Conservation (phyloP, 768 basidiomycete genomes). For the Podaxis pistillaris region DNA sequence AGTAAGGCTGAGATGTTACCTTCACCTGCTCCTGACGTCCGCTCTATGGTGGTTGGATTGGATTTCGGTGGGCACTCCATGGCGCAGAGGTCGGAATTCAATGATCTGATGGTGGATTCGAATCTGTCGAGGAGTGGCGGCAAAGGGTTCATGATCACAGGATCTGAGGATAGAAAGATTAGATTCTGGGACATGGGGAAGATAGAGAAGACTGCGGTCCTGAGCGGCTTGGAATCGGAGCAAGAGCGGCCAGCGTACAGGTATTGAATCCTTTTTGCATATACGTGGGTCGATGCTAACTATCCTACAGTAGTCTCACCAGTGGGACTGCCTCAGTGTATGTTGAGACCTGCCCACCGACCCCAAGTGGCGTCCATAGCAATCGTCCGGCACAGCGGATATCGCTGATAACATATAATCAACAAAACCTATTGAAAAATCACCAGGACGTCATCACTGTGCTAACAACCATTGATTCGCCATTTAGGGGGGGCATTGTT, state of each 20-base stretch:
- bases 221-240: slow-evolving; percentile 79
- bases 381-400: slow-evolving; percentile 75
- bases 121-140: slow-evolving; percentile 35
- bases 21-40: slow-evolving; percentile 62
- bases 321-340: slow-evolving; percentile 49
- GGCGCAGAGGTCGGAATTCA: slow-evolving; percentile 50
- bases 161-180: slow-evolving; percentile 87
- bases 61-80: slow-evolving; percentile 75
- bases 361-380: slow-evolving; percentile 43
- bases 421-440: slow-evolving; percentile 79
- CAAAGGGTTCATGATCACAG: slow-evolving; percentile 79
- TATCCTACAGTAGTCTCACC: slow-evolving; percentile 28
- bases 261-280: slow-evolving; percentile 35
- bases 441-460: slow-evolving; percentile 92
- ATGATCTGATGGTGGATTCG: slow-evolving; percentile 39
- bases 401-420: slow-evolving; percentile 75
- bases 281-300: neutral
- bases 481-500: slow-evolving; percentile 90
- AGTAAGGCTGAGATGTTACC: slow-evolving; percentile 28
- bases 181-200: slow-evolving; percentile 84
- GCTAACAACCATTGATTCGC: slow-evolving; percentile 84
- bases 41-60: slow-evolving; percentile 65
- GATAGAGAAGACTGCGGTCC: slow-evolving; percentile 68
- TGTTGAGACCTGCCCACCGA: slow-evolving; percentile 61
- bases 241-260: slow-evolving; percentile 75